Conservation (phyloP, 192 early-diverging fungal species). For the Gigaspora rosea region DNA sequence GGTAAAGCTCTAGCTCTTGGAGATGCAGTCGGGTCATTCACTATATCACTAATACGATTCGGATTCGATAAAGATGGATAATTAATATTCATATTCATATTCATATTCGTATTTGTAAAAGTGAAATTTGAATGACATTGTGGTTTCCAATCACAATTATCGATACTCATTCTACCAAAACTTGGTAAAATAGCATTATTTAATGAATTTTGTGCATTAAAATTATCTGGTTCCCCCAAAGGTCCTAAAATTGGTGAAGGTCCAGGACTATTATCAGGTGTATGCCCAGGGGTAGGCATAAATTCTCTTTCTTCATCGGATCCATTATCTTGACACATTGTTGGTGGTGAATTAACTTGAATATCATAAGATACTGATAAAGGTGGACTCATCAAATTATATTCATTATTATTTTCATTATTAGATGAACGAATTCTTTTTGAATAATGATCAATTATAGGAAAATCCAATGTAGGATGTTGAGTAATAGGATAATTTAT, state of each 20-base stretch:
- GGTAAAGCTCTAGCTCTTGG: conserved; percentile 12
- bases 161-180: neutral
- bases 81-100: too few relatives aligned
- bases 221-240: neutral
- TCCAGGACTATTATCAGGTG: neutral
- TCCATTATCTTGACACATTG: conserved; percentile 5
- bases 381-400: conserved; percentile 2
- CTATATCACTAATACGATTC: conserved; percentile 24
- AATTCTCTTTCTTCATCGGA: conserved; percentile 4
- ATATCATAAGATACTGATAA: conserved; percentile 18
- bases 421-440: neutral
- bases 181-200: neutral
- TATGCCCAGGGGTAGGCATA: neutral
- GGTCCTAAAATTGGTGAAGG: neutral
- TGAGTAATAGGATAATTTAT: too few relatives aligned
- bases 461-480: too few relatives aligned
- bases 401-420: neutral
- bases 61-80: too few relatives aligned
- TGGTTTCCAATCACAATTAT: neutral
- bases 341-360: neutral
- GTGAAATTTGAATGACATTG: neutral
- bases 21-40: conserved; percentile 1
- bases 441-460: neutral
- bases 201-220: neutral
- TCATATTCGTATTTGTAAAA: neutral